Base-by-base conservation (phyloP, 345 rosid genomes). In the Schrenkiella parvula region DNA sequence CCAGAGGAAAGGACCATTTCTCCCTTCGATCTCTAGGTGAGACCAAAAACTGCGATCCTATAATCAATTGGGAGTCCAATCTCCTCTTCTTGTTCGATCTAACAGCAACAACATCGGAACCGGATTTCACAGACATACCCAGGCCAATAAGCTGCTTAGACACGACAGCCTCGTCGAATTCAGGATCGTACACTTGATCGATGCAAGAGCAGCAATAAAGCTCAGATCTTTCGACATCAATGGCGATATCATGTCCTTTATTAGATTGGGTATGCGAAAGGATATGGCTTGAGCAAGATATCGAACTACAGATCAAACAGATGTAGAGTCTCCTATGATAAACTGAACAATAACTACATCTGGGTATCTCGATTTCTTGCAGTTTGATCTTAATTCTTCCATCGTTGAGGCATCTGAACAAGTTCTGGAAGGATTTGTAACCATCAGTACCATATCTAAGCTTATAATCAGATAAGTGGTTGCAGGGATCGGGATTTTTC, bases 161-260 rank as follows among this genome's bases (percentile, higher is more conserved):
- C 57, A 89, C 83, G 35, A 93, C 87, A 32, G 80, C 73, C 62
- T 80, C 79, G 64, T 93, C 98, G 77, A 93, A 89, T 59, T 89
- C 95, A 48, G 86, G 85, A 76, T 89, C 97, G 68, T 93, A 93
- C 64, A 93, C 87, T 80, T 89, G 96, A 81, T 93, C 97, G 59
- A 77, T 34, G 68, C 98, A 93, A 37, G 82, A 78, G 60, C 78
- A 83, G 72, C 98, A 93, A 79, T 85, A 89, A 66, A 93, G 96
- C 84, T 93, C 98, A 2, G 97, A 85, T 63, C 97, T 90, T 64
- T 89, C 90, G 28, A 89, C 72, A 77, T 93, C 96, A 52, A 90
- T 80, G 21, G 86, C 86, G 65, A 90, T 80, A 68, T 86, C 89
- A 66, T 93, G 89, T 1, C 92, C 95, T 34, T 77, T 66, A 21